Base-by-base conservation (phyloP, 768 basidiomycete genomes). In the Mycena polygramma region DNA sequence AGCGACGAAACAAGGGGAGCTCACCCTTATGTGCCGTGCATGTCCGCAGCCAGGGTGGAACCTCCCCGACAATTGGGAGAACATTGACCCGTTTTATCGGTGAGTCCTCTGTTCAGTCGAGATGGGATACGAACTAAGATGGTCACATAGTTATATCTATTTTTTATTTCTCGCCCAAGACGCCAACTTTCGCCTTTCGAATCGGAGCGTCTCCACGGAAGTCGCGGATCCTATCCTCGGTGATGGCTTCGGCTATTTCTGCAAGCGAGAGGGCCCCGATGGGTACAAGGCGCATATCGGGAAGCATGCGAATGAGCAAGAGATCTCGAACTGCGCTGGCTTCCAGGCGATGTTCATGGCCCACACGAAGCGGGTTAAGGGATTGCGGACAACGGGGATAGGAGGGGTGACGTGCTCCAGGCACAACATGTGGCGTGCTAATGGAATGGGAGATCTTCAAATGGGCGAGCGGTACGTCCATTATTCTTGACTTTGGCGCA, bases 401-500 rank as follows among this genome's bases (percentile, higher is more conserved):
- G 30, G 30, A 30, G 30, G 30, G 3, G 30, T 30, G 2, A 30
- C 30, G 4, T 45, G 43, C 43, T 45, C 43, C 5, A 2, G 19
- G 8, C 43, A 45, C 43, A 30, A 30, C 30, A 30, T 30, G 30
- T 30, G 30, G 30, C 30, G 30, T 2, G 30, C 30, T 30, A 30
- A 30, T 6, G 72, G 66, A 0, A 54, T 77, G 0, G 76, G 58
- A 0, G 72, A 77, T 26, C 43, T 77, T 0, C 75, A 77, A 57
- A 69, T 74, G 14, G 75, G 76, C 0, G 70, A 77, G 13, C 51
- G 63, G 65, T 66, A 39, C 7, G 46, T 69, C 6, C 35, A 43
- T 6, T 51, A 26, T 30, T 11, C 35, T 17, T 17, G 35, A 54
- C 13, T 30, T 30, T n/a, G n/a, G n/a, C n/a, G 30, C 30, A 30